These are phyloP conservation scores for Ogataea salicorniae DNA, from an alignment of 805 yeast species.

Conservation along the genomic window DNA sequence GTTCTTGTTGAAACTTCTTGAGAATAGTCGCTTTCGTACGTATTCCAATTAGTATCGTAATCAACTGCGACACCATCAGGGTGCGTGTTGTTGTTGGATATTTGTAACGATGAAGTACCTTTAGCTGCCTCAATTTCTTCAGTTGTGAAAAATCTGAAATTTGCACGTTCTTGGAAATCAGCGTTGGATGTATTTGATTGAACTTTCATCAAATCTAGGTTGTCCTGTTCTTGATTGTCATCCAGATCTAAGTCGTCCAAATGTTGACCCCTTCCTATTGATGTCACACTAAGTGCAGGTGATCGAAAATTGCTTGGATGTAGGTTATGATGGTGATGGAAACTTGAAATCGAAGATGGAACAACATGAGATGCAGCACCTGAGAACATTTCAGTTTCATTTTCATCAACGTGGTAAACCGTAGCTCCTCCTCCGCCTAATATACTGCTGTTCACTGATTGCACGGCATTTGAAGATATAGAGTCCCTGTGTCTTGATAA, in stretches of 20 bases:
- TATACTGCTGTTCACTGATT: constrained; percentile 2
- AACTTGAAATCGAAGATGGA: constrained; percentile 73
- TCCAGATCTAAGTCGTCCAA: constrained; percentile 7
- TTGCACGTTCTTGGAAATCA: constrained; percentile 34
- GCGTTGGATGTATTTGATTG: constrained; percentile 32
- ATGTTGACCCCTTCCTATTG: not conserved
- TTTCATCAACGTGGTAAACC: constrained; percentile 42
- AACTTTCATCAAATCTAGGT: constrained; percentile 31
- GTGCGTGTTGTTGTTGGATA: constrained; percentile 29
- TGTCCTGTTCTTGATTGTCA: constrained; percentile 15
- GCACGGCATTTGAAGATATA: constrained; percentile 16
- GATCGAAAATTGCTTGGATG: constrained; percentile 13
- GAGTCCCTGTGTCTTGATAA: constrained; percentile 30
- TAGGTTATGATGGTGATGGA: constrained; percentile 51
- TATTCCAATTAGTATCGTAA: constrained; percentile 72
- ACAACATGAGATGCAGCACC: constrained; percentile 74
- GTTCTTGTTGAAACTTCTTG: constrained; percentile 10
- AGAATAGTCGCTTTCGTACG: constrained; percentile 43
- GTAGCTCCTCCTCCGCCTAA: not conserved
- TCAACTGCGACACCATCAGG: constrained; percentile 45
- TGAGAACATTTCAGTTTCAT: constrained; percentile 64
- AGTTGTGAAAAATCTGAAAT: constrained; percentile 77
- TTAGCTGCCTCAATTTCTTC: constrained; percentile 84
- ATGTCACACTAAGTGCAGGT: constrained; percentile 15
- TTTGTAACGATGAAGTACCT: constrained; percentile 74